A percentile compares a stretch with the other conserved stretches of the same genome.
Evolutionary conservation across 768 basidiomycete genomes (phyloP).

Genomic region (Leucocoprinus leucothites): DNA sequence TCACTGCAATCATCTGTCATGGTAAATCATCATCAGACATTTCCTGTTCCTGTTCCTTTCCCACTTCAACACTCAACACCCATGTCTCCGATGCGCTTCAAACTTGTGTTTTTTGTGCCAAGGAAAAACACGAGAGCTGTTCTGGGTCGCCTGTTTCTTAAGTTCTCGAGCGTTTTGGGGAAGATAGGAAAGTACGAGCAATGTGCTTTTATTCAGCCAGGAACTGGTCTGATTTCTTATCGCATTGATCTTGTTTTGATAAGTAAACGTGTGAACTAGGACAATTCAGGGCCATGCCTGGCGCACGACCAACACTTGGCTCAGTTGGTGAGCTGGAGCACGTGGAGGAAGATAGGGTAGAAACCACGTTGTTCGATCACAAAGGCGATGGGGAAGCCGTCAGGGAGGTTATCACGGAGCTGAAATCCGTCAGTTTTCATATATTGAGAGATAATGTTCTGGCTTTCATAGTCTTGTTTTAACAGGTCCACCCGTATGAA

Average conservation of each 20-base stretch:
- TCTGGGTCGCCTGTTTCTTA: constrained; percentile 44
- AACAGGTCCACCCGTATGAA: constrained; percentile 54
- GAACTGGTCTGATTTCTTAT: constrained; percentile 38
- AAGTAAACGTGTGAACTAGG: constrained; percentile 28
- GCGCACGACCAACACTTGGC: constrained; percentile 46
- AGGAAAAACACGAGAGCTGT: constrained; percentile 34
- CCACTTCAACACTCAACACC: constrained; percentile 4
- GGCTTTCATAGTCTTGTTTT: constrained; percentile 3
- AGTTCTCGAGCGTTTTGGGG: constrained; percentile 42
- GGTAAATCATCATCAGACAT: neutral
- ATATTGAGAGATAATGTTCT: neutral
- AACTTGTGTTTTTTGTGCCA: constrained; percentile 54
- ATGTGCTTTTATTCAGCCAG: constrained; percentile 53
- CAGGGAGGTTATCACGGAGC: constrained; percentile 35
- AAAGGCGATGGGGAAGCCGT: constrained; percentile 32
- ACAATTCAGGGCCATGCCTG: constrained; percentile 39
- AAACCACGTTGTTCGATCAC: constrained; percentile 41
- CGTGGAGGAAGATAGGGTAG: constrained; percentile 54
- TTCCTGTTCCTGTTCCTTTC: neutral
- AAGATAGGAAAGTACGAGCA: constrained; percentile 50
- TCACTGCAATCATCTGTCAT: too few relatives aligned
- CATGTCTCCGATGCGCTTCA: constrained; percentile 36
- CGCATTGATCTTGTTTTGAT: neutral
- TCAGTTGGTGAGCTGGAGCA: constrained; percentile 37
- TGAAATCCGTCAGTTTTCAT: constrained; percentile 39